These are phyloP conservation scores for Penicillium robsamsonii DNA, from an alignment of 495 filamentous ascomycete genomes.

Conservation along the genomic window DNA sequence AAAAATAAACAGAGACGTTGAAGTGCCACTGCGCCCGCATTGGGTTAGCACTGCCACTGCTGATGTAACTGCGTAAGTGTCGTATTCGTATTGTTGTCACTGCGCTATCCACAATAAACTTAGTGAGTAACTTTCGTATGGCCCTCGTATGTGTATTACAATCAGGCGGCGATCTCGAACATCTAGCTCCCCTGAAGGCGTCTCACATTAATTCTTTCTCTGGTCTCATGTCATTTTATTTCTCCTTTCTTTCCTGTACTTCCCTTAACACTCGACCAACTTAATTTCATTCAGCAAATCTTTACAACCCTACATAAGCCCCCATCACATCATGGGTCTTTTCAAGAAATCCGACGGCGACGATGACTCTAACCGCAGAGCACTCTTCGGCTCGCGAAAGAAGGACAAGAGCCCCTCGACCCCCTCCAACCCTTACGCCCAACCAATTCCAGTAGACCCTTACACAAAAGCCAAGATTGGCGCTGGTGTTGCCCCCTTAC, in stretches of 20 bases:
- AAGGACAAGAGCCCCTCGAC: constrained; percentile 61
- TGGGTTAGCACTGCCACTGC: constrained; percentile 16
- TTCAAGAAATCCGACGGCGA: constrained; percentile 65
- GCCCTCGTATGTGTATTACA: neutral
- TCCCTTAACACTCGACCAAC: neutral
- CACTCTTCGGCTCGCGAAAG: constrained; percentile 56
- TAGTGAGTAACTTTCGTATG: neutral
- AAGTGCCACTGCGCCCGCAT: constrained; percentile 14
- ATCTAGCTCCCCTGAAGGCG: constrained; percentile 13
- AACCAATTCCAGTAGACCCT: constrained; percentile 56
- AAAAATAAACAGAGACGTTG: constrained; percentile 21
- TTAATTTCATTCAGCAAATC: constrained; percentile 12
- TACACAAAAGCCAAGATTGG: constrained; percentile 61
- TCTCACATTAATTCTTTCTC: constrained; percentile 13
- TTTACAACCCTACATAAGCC: constrained; percentile 9
- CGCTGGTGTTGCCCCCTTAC: constrained; percentile 41
- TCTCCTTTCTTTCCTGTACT: constrained; percentile 6
- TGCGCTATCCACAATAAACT: neutral
- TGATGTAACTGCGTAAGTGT: constrained; percentile 9
- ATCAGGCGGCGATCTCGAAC: constrained; percentile 14
- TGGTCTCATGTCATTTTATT: constrained; percentile 12
- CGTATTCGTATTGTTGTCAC: constrained; percentile 4
- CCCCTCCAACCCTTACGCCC: constrained; percentile 64
- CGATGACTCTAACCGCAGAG: constrained; percentile 57
- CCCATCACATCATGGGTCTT: constrained; percentile 53